These are phyloP conservation scores for Gossypium davidsonii DNA, from an alignment of 441 rosid genomes.

Conservation along the genomic window DNA sequence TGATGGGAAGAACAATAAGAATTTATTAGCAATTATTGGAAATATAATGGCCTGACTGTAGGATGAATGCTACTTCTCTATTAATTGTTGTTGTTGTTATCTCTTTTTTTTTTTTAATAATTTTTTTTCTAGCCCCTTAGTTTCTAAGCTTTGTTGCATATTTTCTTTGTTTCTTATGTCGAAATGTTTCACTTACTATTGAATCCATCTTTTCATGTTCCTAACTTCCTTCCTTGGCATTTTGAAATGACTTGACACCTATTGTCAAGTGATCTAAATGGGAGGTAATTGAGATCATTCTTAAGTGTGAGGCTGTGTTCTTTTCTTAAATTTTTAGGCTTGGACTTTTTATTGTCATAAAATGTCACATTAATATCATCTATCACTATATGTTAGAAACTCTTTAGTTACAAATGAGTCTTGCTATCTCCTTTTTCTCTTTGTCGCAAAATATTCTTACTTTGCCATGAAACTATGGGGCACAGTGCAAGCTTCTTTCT, in stretches of 20 bases:
- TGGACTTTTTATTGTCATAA: neutral
- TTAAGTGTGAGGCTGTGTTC: neutral
- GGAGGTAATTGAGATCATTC: neutral
- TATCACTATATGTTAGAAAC: neutral
- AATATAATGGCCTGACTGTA: neutral
- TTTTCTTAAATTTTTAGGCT: neutral
- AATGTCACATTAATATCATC: neutral
- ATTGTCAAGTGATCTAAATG: neutral
- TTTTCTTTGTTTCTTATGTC: neutral
- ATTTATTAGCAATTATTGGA: neutral
- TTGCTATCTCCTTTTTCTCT: neutral
- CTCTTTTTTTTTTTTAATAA: neutral
- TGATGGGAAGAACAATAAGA: neutral
- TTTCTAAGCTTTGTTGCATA: neutral
- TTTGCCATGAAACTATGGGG: neutral
- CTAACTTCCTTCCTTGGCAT: neutral
- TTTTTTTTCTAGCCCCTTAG: neutral
- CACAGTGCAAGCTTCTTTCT: constrained; percentile 2
- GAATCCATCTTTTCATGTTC: neutral
- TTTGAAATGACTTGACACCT: neutral
- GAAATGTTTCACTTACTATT: neutral
- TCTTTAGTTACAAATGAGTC: neutral
- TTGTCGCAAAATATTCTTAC: neutral
- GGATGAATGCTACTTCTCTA: neutral
- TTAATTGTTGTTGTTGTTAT: neutral